phyloP scores from a whole-genome alignment of 2,329 filamentous ascomycete species.

The Ascochyta fabae region DNA sequence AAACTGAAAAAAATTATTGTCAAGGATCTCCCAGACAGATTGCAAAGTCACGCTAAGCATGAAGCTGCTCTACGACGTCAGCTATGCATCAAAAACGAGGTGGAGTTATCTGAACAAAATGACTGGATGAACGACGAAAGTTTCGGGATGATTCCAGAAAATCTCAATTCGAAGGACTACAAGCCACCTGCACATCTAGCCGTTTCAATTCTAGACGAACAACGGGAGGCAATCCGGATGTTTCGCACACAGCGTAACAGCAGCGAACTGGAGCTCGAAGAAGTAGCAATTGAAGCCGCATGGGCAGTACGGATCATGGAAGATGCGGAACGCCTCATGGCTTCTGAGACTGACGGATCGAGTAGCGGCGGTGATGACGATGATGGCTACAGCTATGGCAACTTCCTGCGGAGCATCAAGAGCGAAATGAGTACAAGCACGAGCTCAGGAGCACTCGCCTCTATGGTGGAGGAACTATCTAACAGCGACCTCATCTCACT shows the following conservation, averaged over 20 bases:
- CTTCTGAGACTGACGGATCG: background rate
- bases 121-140: constrained; percentile 13
- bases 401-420: constrained; percentile 25
- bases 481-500: background rate
- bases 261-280: constrained; percentile 1
- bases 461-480: constrained; percentile 9
- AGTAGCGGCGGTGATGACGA: constrained; percentile 7
- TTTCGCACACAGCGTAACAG: constrained; percentile 13
- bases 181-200: background rate
- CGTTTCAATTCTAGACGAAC: constrained; percentile 22
- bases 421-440: constrained; percentile 9
- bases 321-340: constrained; percentile 14
- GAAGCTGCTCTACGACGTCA: background rate
- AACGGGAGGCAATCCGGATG: constrained; percentile 20
- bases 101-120: constrained; percentile 4
- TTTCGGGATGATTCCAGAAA: background rate
- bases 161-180: background rate
- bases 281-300: constrained; percentile 11
- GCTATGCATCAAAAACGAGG: background rate
- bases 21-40: constrained; percentile 2
- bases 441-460: constrained; percentile 1
- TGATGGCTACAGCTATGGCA: constrained; percentile 22
- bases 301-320: constrained; percentile 25
- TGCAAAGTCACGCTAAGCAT: background rate
- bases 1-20: background rate